Base-by-base conservation (phyloP, 2,329 filamentous ascomycete species). In the Dactylellina sp. region DNA sequence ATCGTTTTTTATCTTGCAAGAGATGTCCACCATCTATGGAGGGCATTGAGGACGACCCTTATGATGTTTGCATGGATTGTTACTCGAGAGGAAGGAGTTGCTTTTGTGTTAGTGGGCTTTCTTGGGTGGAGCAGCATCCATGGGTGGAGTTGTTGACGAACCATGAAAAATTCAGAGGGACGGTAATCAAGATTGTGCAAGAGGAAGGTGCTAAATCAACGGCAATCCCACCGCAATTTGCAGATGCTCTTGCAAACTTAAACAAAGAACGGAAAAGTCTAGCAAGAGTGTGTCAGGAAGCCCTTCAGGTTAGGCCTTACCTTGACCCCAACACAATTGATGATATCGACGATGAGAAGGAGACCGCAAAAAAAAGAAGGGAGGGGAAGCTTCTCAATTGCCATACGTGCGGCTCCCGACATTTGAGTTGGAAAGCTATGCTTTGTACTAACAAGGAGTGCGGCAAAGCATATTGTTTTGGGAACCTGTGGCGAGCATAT, bases 1-100 rank as follows among this genome's bases (percentile, higher is more conserved):
- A 99, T 81, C 87, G 93, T 1, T 99, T 99, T 79, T 82, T 99
- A 22, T 97, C 93, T 2, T 99, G 95, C 83, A 92, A 92, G 70
- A 87, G 89, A 60, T 99, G 95, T 80, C 84, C 85, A 53, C 84
- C 91, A 18, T 83, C 86, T 9, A 86, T 86, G 71, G 91, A 88
- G 32, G 87, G 86, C 14, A 20, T 72, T 16, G 89, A 92, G 63
- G 91, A 89, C 32, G 88, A 98, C 79, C 91, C 91, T 0, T 99
- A 98, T 80, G 95, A 99, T 80, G 86, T 99, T 20, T 99, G 95
- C 79, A 93, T 99, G 91, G 95, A 99, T 77, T 99, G 95, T 80
- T 99, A 96, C 79, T 91, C 89, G n/a, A 96, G 98, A 91, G 95
- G 95, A 20, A 88, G 95, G 57, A 97, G 93, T 49, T 99, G 95